These are phyloP conservation scores for Nakazawaea siamensis DNA, from an alignment of 805 yeast genomes.

Conservation along the genomic window DNA sequence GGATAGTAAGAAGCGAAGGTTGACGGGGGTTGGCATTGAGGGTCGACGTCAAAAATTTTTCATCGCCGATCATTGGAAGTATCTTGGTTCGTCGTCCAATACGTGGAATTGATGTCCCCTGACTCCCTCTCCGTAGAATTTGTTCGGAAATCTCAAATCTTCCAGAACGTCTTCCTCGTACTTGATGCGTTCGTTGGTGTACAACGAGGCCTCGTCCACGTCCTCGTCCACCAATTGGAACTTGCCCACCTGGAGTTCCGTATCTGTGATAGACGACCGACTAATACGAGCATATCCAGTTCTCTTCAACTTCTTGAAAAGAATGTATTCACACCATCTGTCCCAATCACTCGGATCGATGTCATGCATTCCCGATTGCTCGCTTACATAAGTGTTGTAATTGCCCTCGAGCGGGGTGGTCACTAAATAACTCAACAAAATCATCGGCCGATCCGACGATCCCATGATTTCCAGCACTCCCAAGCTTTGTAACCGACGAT, in stretches of 20 bases:
- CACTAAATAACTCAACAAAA: conserved; percentile 84
- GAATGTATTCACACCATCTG: conserved; percentile 96
- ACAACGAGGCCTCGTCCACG: conserved; percentile 18
- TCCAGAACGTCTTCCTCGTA: conserved; percentile 52
- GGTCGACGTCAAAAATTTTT: too few species aligned
- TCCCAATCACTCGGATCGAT: conserved; percentile 93
- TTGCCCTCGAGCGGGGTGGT: conserved; percentile 84
- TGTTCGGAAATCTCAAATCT: conserved; percentile 65
- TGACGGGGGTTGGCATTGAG: too few species aligned
- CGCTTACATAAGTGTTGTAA: conserved; percentile 85
- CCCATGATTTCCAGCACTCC: conserved; percentile 78
- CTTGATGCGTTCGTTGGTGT: conserved; percentile 38
- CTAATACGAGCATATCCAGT: conserved; percentile 92
- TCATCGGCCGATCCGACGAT: conserved; percentile 70
- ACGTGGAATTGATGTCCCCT: conserved; percentile 93
- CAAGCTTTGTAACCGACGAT: conserved; percentile 77
- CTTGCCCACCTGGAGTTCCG: conserved; percentile 93
- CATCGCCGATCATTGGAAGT: conserved; percentile 39
- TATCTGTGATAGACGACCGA: conserved; percentile 90
- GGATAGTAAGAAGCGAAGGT: too few species aligned
- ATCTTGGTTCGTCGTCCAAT: conserved; percentile 79
- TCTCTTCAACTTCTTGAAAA: conserved; percentile 79
- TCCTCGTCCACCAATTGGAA: conserved; percentile 49
- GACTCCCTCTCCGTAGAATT: conserved; percentile 84
- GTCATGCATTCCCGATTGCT: conserved; percentile 80